These are phyloP conservation scores for Geotrichum bryndzae DNA, from an alignment of 1,139 yeast species.

Conservation along the genomic window DNA sequence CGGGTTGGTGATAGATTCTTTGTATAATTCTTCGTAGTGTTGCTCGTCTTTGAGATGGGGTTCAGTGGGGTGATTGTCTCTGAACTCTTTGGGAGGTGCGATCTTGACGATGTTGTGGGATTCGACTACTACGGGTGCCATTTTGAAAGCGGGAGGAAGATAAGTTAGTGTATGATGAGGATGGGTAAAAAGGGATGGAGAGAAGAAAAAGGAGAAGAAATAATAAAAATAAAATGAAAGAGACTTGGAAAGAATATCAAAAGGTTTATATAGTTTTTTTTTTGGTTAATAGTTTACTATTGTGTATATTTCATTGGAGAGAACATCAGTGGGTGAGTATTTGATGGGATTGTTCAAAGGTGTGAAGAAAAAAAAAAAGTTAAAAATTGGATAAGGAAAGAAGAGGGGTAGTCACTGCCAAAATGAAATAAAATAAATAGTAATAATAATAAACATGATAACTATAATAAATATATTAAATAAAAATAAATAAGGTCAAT, in stretches of 20 bases:
- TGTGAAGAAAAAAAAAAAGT: neutral
- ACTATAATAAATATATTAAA: too few relatives aligned
- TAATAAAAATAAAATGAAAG: neutral
- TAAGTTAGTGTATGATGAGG: neutral
- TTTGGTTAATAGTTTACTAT: neutral
- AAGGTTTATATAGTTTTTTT: slow-evolving; percentile 1
- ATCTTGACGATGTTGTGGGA: slow-evolving; percentile 31
- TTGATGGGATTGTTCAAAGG: neutral
- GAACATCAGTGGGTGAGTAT: neutral
- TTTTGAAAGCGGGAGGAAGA: neutral
- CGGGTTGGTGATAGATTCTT: slow-evolving; percentile 65
- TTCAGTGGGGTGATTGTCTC: slow-evolving; percentile 37
- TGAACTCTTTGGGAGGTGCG: slow-evolving; percentile 53
- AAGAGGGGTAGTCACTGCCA: neutral
- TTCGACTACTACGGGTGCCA: slow-evolving; percentile 26
- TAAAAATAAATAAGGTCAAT: too few relatives aligned
- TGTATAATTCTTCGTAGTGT: slow-evolving; percentile 54
- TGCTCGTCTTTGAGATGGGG: slow-evolving; percentile 50
- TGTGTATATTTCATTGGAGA: neutral
- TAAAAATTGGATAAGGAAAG: neutral
- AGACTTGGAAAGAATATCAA: neutral
- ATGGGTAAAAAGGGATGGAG: neutral
- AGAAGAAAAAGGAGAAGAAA: neutral
- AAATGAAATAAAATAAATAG: too few relatives aligned
- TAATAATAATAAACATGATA: too few relatives aligned